Evolutionary conservation across 306 rosid species (phyloP).

Genomic region (Castanea sativa): DNA sequence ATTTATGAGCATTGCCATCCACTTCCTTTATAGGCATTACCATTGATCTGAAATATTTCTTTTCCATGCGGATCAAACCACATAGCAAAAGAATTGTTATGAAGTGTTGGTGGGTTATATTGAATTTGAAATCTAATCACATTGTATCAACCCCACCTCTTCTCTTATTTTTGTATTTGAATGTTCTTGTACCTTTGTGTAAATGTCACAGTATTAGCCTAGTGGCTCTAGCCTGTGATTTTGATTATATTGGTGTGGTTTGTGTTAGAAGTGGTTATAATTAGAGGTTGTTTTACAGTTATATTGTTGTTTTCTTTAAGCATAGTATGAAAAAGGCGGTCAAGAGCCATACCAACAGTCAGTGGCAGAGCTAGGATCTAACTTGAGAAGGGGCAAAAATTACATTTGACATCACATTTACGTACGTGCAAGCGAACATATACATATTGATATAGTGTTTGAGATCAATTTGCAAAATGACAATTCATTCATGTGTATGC

Average conservation of each 20-base stretch:
- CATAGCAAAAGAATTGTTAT: not conserved
- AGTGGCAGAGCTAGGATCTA: too few relatives aligned
- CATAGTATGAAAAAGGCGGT: too few relatives aligned
- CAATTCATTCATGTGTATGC: too few relatives aligned
- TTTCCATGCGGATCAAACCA: not conserved
- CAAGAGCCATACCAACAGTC: too few relatives aligned
- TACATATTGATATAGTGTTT: too few relatives aligned
- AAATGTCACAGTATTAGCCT: not conserved
- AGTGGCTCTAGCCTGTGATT: not conserved
- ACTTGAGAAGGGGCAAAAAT: too few relatives aligned
- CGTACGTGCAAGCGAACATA: too few relatives aligned
- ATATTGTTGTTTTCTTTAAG: too few relatives aligned
- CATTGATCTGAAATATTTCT: not conserved
- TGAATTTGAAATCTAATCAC: not conserved
- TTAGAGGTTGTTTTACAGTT: too few relatives aligned
- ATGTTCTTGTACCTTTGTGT: not conserved
- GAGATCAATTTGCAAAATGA: too few relatives aligned
- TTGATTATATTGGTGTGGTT: not conserved
- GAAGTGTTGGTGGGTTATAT: not conserved
- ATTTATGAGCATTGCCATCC: not conserved
- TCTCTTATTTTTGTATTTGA: not conserved
- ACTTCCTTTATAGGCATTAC: not conserved
- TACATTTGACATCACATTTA: too few relatives aligned
- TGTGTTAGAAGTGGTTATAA: too few relatives aligned
- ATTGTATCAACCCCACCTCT: not conserved